A percentile compares a stretch with the other conserved stretches of the same genome.
phyloP scores from a whole-genome alignment of 2,329 filamentous ascomycete species.

The Talaromyces sp. region DNA sequence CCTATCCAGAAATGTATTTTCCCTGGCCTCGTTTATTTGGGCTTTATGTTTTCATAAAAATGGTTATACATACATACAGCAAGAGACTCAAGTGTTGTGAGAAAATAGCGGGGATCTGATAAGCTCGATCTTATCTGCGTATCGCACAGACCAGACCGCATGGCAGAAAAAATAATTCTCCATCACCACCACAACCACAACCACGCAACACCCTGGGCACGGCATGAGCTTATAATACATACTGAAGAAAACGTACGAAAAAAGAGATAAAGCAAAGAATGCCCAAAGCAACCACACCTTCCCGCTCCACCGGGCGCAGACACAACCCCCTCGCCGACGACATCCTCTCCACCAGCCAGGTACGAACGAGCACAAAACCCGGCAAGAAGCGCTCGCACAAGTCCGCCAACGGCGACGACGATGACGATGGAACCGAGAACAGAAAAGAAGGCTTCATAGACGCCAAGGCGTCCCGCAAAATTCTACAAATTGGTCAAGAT shows the following conservation, averaged over 20 bases:
- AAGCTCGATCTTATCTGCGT: slow-evolving; percentile 4
- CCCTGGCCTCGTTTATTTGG: too few species aligned
- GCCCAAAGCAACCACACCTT: slow-evolving; percentile 69
- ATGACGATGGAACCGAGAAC: not conserved
- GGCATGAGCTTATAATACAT: not conserved
- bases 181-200: slow-evolving; percentile 19
- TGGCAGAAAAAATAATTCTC: slow-evolving; percentile 30
- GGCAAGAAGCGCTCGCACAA: slow-evolving; percentile 58
- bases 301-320: slow-evolving; percentile 59
- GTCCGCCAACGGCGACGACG: slow-evolving; percentile 57
- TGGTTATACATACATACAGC: too few species aligned
- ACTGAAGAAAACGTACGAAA: not conserved
- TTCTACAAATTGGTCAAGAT: slow-evolving; percentile 84
- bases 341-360: slow-evolving; percentile 64
- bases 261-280: slow-evolving; percentile 46
- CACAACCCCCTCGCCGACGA: slow-evolving; percentile 93
- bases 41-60: too few species aligned
- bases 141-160: slow-evolving; percentile 23
- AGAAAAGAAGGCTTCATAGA: slow-evolving; percentile 68
- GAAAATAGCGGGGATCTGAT: slow-evolving; percentile 8
- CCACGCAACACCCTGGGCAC: slow-evolving; percentile 21
- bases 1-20: too few species aligned
- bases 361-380: slow-evolving; percentile 71
- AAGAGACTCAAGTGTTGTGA: slow-evolving; percentile 9
- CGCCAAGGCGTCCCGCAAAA: slow-evolving; percentile 81